phyloP scores from a whole-genome alignment of 164 flowering plant genomes.

The Vitis riparia region DNA sequence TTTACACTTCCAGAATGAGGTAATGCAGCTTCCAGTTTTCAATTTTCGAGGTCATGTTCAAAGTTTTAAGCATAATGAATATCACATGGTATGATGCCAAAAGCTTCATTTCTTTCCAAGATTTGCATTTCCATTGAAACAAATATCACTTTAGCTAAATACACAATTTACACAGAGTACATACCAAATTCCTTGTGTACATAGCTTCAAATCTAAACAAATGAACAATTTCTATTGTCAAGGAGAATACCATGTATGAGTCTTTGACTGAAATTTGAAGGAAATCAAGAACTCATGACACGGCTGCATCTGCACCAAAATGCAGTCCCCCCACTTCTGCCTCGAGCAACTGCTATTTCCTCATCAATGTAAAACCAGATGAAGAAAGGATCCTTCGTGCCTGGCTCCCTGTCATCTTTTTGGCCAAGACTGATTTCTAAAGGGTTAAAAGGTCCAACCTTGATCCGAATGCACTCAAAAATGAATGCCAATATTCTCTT shows the following conservation, averaged over 20 bases:
- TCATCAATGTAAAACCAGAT: slow-evolving; percentile 92
- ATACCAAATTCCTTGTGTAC: too few species aligned
- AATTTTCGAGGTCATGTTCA: too few species aligned
- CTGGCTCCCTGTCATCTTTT: slow-evolving; percentile 71
- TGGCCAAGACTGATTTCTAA: slow-evolving; percentile 68
- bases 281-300: slow-evolving; percentile 19
- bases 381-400: slow-evolving; percentile 84
- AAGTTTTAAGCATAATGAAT: too few species aligned
- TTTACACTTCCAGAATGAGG: too few species aligned
- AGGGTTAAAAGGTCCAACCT: slow-evolving; percentile 77
- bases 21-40: too few species aligned
- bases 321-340: slow-evolving; percentile 91
- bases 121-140: too few species aligned
- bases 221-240: too few species aligned
- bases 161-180: too few species aligned
- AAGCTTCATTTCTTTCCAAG: too few species aligned
- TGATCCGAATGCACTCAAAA: slow-evolving; percentile 73
- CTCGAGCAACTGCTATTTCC: slow-evolving; percentile 92
- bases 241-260: slow-evolving; percentile 1
- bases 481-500: slow-evolving; percentile 77
- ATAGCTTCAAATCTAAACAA: too few species aligned
- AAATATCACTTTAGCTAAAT: too few species aligned
- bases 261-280: background rate
- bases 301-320: slow-evolving; percentile 91
- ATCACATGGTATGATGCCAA: too few species aligned